phyloP scores from a whole-genome alignment of 148 eudicot species.

The Polygonum maritimum region DNA sequence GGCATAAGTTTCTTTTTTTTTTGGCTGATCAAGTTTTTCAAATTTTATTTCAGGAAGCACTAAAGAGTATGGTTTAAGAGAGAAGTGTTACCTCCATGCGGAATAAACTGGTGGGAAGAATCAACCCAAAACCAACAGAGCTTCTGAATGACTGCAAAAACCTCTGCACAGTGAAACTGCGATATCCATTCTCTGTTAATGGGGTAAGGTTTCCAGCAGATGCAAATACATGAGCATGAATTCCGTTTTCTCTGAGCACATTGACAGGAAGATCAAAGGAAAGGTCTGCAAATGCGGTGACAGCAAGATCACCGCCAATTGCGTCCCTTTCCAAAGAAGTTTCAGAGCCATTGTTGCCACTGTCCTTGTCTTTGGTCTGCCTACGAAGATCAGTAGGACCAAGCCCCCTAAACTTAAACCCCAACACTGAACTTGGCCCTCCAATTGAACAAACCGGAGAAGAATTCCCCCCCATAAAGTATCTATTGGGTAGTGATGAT shows the following conservation, averaged over 20 bases:
- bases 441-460: conserved; percentile 77
- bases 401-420: conserved; percentile 70
- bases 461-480: conserved; percentile 78
- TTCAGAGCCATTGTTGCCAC: conserved; percentile 24
- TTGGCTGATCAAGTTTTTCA: not conserved
- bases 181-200: conserved; percentile 54
- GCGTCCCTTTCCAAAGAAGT: conserved; percentile 39
- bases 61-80: not conserved
- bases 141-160: conserved; percentile 61
- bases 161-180: conserved; percentile 34
- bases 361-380: conserved; percentile 30
- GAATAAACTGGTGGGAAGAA: conserved; percentile 77
- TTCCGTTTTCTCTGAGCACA: conserved; percentile 67
- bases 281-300: conserved; percentile 82
- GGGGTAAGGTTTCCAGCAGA: conserved; percentile 67
- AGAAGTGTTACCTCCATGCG: conserved; percentile 68
- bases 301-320: conserved; percentile 82
- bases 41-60: not conserved
- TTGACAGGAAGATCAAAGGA: conserved; percentile 78
- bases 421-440: conserved; percentile 62
- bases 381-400: conserved; percentile 80
- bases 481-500: conserved; percentile 66
- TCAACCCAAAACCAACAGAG: conserved; percentile 65
- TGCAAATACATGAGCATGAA: conserved; percentile 77
- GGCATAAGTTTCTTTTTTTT: not conserved